phyloP scores from a whole-genome alignment of 2,329 filamentous ascomycete species.

The Diaporthe caulivora region DNA sequence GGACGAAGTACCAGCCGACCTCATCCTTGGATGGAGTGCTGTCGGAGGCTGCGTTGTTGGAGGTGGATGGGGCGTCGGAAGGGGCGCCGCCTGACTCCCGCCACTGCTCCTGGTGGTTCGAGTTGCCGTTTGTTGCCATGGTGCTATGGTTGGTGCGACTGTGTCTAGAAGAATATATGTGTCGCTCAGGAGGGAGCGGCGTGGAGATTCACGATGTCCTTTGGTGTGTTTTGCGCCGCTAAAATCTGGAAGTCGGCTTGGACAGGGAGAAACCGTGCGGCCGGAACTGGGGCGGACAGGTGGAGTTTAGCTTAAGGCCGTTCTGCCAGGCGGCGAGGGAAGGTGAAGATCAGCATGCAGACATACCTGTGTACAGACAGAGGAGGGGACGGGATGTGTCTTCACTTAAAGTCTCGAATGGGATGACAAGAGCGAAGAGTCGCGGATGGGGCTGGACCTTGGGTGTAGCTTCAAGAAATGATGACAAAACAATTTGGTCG shows the following conservation, averaged over 20 bases:
- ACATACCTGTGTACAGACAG: neutral
- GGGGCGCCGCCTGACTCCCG: slow-evolving; percentile 49
- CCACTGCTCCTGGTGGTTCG: slow-evolving; percentile 59
- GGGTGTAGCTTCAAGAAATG: slow-evolving; percentile 8
- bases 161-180: slow-evolving; percentile 19
- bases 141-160: slow-evolving; percentile 43
- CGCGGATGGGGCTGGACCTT: slow-evolving; percentile 6
- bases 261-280: slow-evolving; percentile 24
- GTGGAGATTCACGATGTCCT: neutral
- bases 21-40: slow-evolving; percentile 83
- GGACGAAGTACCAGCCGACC: slow-evolving; percentile 99
- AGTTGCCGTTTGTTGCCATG: slow-evolving; percentile 72
- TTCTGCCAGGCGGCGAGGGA: slow-evolving; percentile 11
- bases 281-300: slow-evolving; percentile 12
- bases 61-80: slow-evolving; percentile 48
- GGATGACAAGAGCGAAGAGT: slow-evolving; percentile 6
- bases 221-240: slow-evolving; percentile 9
- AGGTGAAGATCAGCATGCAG: neutral
- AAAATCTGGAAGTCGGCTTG: slow-evolving; percentile 23
- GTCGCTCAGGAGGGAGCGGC: neutral
- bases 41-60: slow-evolving; percentile 51
- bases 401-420: neutral
- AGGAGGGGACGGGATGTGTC: neutral
- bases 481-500: slow-evolving; percentile 28
- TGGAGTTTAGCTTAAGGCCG: slow-evolving; percentile 23